Conservation (phyloP, 2,329 filamentous ascomycete species). For the Penicillium sp. region DNA sequence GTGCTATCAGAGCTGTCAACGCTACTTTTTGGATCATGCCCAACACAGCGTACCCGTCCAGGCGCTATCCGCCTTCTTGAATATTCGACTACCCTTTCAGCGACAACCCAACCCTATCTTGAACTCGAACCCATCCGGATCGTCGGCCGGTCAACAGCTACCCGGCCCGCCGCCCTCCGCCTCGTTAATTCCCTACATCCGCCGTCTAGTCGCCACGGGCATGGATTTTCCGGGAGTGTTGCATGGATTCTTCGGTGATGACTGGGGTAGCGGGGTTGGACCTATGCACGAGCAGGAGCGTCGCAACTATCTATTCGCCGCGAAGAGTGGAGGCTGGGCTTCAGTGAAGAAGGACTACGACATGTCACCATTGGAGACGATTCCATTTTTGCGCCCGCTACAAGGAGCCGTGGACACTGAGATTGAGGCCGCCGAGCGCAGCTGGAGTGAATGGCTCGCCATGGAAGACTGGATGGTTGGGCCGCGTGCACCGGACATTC, state of each 20-base stretch:
- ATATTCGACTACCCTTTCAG: conserved; percentile 88
- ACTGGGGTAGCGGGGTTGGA: conserved; percentile 79
- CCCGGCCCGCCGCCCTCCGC: conserved; percentile 47
- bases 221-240: conserved; percentile 86
- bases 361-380: conserved; percentile 74
- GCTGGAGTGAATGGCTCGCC: conserved; percentile 91
- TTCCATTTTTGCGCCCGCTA: conserved; percentile 85
- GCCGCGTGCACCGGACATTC: conserved; percentile 63
- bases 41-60: conserved; percentile 82
- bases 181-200: conserved; percentile 83
- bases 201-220: conserved; percentile 84
- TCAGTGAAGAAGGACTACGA: conserved; percentile 90
- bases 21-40: conserved; percentile 87
- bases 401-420: conserved; percentile 74
- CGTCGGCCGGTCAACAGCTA: conserved; percentile 42
- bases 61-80: conserved; percentile 84
- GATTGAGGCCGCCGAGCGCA: conserved; percentile 76
- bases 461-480: conserved; percentile 99
- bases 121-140: conserved; percentile 41
- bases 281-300: conserved; percentile 84
- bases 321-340: conserved; percentile 88
- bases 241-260: conserved; percentile 94
- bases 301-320: conserved; percentile 90
- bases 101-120: conserved; percentile 53
- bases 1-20: conserved; percentile 83